Base-by-base conservation (phyloP, 2,329 filamentous ascomycete species). In the Hypoxylon sp. region DNA sequence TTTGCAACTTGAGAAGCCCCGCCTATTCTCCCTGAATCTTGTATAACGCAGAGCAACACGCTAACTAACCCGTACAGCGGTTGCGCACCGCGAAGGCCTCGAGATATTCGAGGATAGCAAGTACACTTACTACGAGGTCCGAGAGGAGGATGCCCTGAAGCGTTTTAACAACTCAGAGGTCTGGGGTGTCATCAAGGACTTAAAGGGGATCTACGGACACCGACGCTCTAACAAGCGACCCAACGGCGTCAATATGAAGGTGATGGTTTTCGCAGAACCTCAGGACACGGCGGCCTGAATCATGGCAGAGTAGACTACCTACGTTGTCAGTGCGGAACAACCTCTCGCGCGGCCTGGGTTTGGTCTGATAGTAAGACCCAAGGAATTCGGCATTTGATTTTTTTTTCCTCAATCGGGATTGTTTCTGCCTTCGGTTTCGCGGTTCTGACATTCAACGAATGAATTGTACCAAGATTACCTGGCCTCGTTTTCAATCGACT, bases 121-220 rank as follows among this genome's bases (percentile, higher is more conserved):
- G 8, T 62, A 53, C 11, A 54, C 26, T 1, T 75, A 71, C 48
- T 69, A 56, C 51, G 68, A 73, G 53, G 56, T 70, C 13, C 47
- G n/a, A 11, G 1, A 37, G 4, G 8, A 46, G 0, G 65, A 70
- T 49, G 55, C 51, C 3, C 0, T 8, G 15, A 7, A 26, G 6
- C 19, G 59, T 2, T 8, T 55, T 37, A 26, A 8, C 0, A 11
- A 26, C 2, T 17, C 56, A 10, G 22, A 51, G 13, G 6, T 53
- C 24, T 58, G 28, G 52, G 3, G 1, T 2, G 22, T 15, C 20
- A 6, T 24, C 4, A 3, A 2, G 6, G 19, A 6, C 4, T 13
- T 51, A 17, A 2, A 13, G n/a, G 34, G 26, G 3, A 3, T 39
- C 13, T 7, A 41, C 37, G 4, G 19, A 8, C 6, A 19, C 4